These are phyloP conservation scores for Aspergillus texensis DNA, from an alignment of 2,329 filamentous ascomycete species.

Conservation along the genomic window DNA sequence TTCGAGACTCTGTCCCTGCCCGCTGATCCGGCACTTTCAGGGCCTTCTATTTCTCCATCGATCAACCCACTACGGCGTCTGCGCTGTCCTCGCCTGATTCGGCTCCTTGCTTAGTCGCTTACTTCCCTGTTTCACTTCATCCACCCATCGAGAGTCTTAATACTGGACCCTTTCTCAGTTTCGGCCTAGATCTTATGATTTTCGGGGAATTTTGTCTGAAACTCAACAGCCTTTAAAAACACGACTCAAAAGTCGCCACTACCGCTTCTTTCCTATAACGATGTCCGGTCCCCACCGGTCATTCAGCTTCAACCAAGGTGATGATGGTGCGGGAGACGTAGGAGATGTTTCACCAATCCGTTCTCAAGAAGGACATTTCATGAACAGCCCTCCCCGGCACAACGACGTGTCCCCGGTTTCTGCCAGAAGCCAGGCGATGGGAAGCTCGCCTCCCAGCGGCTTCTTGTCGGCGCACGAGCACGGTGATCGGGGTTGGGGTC, in stretches of 20 bases:
- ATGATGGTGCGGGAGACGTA: conserved; percentile 15
- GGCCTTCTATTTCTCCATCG: not conserved
- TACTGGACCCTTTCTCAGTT: not conserved
- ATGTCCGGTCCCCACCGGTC: conserved; percentile 25
- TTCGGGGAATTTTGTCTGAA: not conserved
- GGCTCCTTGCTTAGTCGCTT: not conserved
- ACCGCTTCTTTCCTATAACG: not conserved
- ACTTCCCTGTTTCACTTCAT: not conserved
- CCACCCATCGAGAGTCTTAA: not conserved
- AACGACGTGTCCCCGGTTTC: conserved; percentile 16
- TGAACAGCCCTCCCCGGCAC: conserved; percentile 11
- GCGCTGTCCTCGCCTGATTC: not conserved
- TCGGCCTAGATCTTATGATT: not conserved
- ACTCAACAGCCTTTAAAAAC: not conserved
- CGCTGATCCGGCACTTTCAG: not conserved
- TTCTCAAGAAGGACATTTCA: conserved; percentile 3
- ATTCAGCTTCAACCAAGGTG: conserved; percentile 26
- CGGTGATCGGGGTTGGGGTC: conserved; percentile 14
- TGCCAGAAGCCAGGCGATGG: conserved; percentile 11
- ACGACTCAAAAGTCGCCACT: not conserved
- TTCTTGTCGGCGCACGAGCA: conserved; percentile 19
- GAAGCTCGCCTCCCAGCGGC: not conserved
- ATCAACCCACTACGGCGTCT: not conserved
- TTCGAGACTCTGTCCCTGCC: conserved; percentile 5
- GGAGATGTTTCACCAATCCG: conserved; percentile 2